A percentile compares a stretch with the other conserved stretches of the same genome.
phyloP scores from a whole-genome alignment of 352 stramenopile species.

The Phytophthora hybrid region DNA sequence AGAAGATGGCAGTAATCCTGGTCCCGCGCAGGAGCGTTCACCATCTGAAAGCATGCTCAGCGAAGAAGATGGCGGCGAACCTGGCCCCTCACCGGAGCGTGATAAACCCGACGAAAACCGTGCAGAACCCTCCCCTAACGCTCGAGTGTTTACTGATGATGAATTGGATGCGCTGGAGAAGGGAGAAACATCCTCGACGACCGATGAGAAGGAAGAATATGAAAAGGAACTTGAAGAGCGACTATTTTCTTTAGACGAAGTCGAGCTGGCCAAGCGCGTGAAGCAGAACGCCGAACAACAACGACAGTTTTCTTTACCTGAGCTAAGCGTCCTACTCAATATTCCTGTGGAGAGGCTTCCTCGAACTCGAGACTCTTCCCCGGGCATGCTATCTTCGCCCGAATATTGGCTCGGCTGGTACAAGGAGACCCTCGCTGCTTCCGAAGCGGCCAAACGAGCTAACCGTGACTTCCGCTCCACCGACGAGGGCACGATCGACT shows the following conservation, averaged over 20 bases:
- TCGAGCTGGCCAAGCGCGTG: background rate
- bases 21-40: too few relatives aligned
- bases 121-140: background rate
- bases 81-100: too few relatives aligned
- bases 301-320: background rate
- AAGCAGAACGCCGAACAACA: background rate
- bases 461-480: background rate
- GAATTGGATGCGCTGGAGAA: background rate
- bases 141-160: background rate
- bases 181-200: background rate
- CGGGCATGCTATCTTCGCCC: background rate
- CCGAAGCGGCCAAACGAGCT: background rate
- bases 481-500: too few relatives aligned
- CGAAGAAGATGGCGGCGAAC: too few relatives aligned
- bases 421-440: background rate
- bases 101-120: background rate
- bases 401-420: constrained; percentile 15
- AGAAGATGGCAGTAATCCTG: too few relatives aligned
- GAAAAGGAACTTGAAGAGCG: constrained; percentile 11
- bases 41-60: too few relatives aligned
- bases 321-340: background rate
- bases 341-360: background rate
- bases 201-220: background rate
- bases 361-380: background rate
- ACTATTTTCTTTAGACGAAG: background rate